Evolutionary conservation across 2,329 filamentous ascomycete species (phyloP), one percentile per base, ranked within the genome.

Genomic region (Mollisia scopiformis): DNA sequence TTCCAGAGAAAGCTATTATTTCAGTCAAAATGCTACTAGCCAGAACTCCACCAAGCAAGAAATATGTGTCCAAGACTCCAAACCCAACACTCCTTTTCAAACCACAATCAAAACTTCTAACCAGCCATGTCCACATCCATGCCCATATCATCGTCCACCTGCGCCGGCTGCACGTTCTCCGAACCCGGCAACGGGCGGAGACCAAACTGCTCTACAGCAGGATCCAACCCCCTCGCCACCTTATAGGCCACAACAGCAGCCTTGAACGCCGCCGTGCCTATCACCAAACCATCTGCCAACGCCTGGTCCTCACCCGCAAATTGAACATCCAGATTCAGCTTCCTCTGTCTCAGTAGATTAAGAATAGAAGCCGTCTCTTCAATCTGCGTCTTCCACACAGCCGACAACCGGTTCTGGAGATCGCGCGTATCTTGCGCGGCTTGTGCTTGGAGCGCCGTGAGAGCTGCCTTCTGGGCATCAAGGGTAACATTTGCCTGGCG

Each of bases 351-450:
- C 21, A 47, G 21, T 10, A 47, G 5, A 21, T 10, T 10, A 13
- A 47, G 21, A 6, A 47, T 16, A 27, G 43, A 21, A 16, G 23
- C 43, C 3, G 43, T 47, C 3, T 47, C 43, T 16, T 25, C 21
- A 21, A 60, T 43, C 46, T 60, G 33, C 19, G 39, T 43, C 10
- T 52, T 39, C 59, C 55, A 58, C 27, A 31, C 55, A 6, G 33
- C 31, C 11, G 25, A 31, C 16, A 62, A 43, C 50, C 23, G 50
- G 23, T 25, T 25, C 6, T 55, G 50, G 19, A 62, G 43, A n/a
- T 54, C 50, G 14, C 33, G 39, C 13, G 43, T 35, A 27, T 53
- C 52, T 2, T n/a, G 30, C 3, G 58, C 58, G 30, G 27, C 39
- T 21, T 56, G 52, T 14, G 23, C 13, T 16, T 56, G 52, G 21